A percentile compares a stretch with the other conserved stretches of the same genome.
Evolutionary conservation across 768 basidiomycete species (phyloP).

Genomic region (Tylopilus rubrobrunneus): DNA sequence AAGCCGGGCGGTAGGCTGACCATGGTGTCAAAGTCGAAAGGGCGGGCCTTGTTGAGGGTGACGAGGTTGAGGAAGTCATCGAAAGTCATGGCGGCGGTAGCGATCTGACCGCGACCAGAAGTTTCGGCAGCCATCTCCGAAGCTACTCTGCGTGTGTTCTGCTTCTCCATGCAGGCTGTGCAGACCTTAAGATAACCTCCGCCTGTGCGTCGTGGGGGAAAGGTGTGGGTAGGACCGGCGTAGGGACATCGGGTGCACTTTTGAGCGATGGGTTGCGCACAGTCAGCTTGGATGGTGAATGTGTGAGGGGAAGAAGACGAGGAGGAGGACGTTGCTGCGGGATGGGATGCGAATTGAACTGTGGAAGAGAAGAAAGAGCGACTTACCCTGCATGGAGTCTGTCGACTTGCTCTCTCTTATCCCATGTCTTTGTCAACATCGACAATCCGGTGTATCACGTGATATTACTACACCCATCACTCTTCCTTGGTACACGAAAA

Average conservation of each 20-base stretch:
- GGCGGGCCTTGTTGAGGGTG: slow-evolving; percentile 30
- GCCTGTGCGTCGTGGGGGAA: slow-evolving; percentile 30
- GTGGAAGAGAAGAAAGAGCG: slow-evolving; percentile 1
- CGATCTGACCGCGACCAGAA: slow-evolving; percentile 32
- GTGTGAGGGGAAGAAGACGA: slow-evolving; percentile 18
- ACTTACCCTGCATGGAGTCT: slow-evolving; percentile 21
- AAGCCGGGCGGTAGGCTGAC: slow-evolving; percentile 31
- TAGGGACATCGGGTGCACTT: slow-evolving; percentile 33
- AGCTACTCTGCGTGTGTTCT: slow-evolving; percentile 31
- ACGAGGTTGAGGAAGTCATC: slow-evolving; percentile 33
- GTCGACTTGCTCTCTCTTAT: slow-evolving; percentile 13
- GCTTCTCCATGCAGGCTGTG: slow-evolving; percentile 31
- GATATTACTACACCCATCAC: background rate
- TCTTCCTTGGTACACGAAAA: too few species aligned
- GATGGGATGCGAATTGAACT: background rate
- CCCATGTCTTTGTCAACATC: slow-evolving; percentile 4
- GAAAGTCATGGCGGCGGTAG: slow-evolving; percentile 32
- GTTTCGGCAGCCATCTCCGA: slow-evolving; percentile 27
- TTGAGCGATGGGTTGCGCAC: slow-evolving; percentile 17
- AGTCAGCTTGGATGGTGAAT: slow-evolving; percentile 19
- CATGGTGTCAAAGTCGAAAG: slow-evolving; percentile 35
- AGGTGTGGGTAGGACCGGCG: slow-evolving; percentile 24
- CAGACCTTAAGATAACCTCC: slow-evolving; percentile 32
- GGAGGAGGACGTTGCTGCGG: slow-evolving; percentile 20
- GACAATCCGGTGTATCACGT: slow-evolving; percentile 13